Evolutionary conservation across 805 yeast genomes (phyloP).

Genomic region (Candida chilensis): DNA sequence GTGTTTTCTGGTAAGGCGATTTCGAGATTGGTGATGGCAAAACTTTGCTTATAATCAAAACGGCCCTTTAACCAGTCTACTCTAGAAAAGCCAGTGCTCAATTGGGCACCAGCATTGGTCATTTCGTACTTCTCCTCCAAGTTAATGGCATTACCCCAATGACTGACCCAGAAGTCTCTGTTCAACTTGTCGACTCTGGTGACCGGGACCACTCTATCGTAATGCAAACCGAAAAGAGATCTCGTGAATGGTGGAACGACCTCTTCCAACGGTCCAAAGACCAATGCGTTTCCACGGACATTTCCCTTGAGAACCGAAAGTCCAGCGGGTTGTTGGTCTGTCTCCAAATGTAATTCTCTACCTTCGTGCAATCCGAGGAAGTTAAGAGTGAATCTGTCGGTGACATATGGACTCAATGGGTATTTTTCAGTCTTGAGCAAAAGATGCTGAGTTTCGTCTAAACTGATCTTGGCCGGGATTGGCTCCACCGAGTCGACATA

Average conservation of each 20-base stretch:
- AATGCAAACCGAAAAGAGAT: constrained; percentile 46
- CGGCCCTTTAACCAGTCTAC: constrained; percentile 63
- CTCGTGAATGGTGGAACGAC: constrained; percentile 33
- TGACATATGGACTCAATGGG: constrained; percentile 54
- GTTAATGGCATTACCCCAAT: constrained; percentile 62
- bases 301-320: no score
- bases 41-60: constrained; percentile 38
- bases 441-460: constrained; percentile 56
- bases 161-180: constrained; percentile 85
- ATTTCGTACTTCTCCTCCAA: constrained; percentile 83
- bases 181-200: constrained; percentile 48
- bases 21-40: constrained; percentile 54
- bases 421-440: constrained; percentile 43
- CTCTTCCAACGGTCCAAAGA: no score
- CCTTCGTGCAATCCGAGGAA: no score
- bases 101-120: constrained; percentile 64
- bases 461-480: constrained; percentile 50
- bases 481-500: constrained; percentile 43
- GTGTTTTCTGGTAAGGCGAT: constrained; percentile 35
- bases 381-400: constrained; percentile 34
- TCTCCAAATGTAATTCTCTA: no score
- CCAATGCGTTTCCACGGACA: no score
- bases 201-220: constrained; percentile 59
- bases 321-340: no score
- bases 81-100: constrained; percentile 70